A percentile compares a stretch with the other conserved stretches of the same genome.
Evolutionary conservation across 2,329 filamentous ascomycete genomes (phyloP).

Genomic region (Diaporthe destruens): DNA sequence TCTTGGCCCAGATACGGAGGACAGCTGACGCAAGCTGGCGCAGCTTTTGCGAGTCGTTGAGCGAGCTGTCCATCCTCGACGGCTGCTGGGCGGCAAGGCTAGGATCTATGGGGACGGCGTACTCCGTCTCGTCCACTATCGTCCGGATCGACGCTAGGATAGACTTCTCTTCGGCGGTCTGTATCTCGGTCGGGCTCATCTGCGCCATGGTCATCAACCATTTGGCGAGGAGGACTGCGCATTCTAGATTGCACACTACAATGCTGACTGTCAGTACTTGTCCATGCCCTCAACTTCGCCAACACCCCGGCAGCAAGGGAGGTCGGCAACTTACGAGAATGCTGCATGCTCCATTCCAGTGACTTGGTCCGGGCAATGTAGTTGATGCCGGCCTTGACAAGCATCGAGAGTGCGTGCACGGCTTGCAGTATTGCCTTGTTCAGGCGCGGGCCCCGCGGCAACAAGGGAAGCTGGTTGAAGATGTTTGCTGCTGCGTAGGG

Average conservation of each 20-base stretch:
- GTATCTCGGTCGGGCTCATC: conserved; percentile 63
- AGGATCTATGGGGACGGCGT: conserved; percentile 70
- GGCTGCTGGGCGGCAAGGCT: conserved; percentile 60
- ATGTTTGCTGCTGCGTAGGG: conserved; percentile 71
- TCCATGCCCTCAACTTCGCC: not conserved
- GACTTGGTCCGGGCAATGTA: conserved; percentile 73
- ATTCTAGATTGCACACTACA: conserved; percentile 72
- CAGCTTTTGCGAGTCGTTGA: conserved; percentile 64
- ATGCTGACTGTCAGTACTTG: not conserved
- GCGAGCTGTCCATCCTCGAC: conserved; percentile 56
- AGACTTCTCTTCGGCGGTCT: conserved; percentile 65
- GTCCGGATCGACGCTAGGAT: conserved; percentile 68
- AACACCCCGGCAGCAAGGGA: not conserved
- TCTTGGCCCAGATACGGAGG: conserved; percentile 71
- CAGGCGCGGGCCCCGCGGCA: conserved; percentile 70
- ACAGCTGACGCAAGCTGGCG: conserved; percentile 69
- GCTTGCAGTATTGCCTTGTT: conserved; percentile 76
- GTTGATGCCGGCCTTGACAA: conserved; percentile 73
- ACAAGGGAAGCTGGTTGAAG: conserved; percentile 68
- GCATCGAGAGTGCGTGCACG: conserved; percentile 75
- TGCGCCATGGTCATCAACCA: conserved; percentile 70
- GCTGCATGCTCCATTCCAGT: conserved; percentile 73
- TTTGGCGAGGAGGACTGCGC: conserved; percentile 70
- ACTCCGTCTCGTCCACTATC: conserved; percentile 73
- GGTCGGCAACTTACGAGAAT: conserved; percentile 62